Conservation (phyloP, 2,329 filamentous ascomycete genomes). For the Fusarium pseudoanthophilum region DNA sequence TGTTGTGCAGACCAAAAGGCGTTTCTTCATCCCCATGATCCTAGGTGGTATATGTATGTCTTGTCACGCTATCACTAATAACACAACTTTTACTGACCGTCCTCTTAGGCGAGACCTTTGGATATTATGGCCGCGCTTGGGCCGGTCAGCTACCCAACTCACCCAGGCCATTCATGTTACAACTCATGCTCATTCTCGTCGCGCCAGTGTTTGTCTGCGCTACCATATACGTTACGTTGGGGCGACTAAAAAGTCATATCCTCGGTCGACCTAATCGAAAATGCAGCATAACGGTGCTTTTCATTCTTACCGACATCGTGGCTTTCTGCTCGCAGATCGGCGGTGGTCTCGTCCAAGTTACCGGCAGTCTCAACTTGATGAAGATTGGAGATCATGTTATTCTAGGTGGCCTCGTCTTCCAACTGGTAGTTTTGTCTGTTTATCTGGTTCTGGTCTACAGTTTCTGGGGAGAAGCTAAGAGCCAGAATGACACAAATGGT, state of each 20-base stretch:
- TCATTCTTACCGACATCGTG: background rate
- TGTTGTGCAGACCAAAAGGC: background rate
- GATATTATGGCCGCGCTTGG: background rate
- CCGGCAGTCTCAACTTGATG: background rate
- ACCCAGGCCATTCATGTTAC: background rate
- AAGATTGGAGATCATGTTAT: background rate
- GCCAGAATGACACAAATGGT: background rate
- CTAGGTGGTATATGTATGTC: background rate
- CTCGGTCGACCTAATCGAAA: background rate
- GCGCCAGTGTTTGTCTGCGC: background rate
- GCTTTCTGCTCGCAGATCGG: background rate
- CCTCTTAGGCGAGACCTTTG: background rate
- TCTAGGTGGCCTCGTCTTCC: background rate
- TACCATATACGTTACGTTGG: background rate
- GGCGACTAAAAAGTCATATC: background rate
- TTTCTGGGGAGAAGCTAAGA: background rate
- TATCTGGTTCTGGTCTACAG: background rate
- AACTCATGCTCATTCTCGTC: background rate
- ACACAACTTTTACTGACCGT: background rate
- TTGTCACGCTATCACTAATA: rapidly evolving
- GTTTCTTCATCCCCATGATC: background rate
- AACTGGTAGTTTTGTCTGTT: background rate
- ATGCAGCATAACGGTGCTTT: background rate
- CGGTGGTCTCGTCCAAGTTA: background rate
- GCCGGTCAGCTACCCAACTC: background rate